These are phyloP conservation scores for Prunus kanzakura DNA, from an alignment of 306 rosid genomes.

Conservation along the genomic window DNA sequence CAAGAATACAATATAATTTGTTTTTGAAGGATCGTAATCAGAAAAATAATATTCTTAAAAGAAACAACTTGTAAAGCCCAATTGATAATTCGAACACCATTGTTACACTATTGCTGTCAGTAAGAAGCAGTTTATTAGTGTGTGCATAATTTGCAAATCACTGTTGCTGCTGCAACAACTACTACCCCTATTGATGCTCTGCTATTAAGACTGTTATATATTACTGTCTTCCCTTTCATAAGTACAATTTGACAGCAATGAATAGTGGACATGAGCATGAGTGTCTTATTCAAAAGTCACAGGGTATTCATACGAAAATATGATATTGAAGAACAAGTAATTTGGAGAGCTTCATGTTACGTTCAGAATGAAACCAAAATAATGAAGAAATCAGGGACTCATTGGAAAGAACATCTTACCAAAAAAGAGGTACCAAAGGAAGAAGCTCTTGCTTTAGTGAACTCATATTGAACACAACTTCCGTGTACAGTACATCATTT, in stretches of 20 bases:
- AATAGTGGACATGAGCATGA: not conserved
- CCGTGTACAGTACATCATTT: conserved; percentile 89
- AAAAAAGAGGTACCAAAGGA: conserved; percentile 85
- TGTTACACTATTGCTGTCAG: not conserved
- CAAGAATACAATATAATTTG: conserved; percentile 15
- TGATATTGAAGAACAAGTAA: not conserved
- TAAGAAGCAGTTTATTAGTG: not conserved
- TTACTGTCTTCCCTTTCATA: not conserved
- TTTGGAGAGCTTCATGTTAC: not conserved
- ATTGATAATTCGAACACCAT: not conserved
- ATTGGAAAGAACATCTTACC: conserved; percentile 50
- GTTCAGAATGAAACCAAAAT: not conserved
- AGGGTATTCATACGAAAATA: not conserved
- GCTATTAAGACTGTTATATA: not conserved
- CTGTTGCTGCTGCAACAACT: not conserved
- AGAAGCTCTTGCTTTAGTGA: conserved; percentile 87
- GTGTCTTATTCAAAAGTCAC: not conserved
- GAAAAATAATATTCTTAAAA: not conserved
- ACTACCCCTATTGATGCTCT: not conserved
- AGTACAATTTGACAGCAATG: not conserved
- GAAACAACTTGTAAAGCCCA: not conserved
- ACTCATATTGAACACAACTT: conserved; percentile 82
- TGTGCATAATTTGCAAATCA: not conserved
- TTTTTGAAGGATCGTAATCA: conserved; percentile 1
- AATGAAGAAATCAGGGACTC: conserved; percentile 4